phyloP scores from a whole-genome alignment of 2,329 filamentous ascomycete species.

The Cladosporium sp. region DNA sequence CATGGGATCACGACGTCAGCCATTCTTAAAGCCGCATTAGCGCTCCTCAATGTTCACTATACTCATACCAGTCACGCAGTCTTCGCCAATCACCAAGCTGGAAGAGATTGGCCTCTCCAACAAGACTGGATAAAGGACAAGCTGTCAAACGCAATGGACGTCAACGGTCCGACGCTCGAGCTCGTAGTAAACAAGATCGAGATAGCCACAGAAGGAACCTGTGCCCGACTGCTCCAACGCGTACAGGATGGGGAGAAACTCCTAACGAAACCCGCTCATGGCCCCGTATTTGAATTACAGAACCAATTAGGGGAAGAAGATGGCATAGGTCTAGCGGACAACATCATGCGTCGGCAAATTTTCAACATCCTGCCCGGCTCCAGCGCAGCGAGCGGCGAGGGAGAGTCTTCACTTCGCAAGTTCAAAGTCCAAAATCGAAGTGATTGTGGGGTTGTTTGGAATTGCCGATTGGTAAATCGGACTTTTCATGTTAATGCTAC shows the following conservation, averaged over 20 bases:
- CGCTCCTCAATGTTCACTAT: constrained; percentile 13
- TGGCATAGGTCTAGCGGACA: too few relatives aligned
- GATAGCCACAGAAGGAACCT: background rate
- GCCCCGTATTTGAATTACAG: too few relatives aligned
- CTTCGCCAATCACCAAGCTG: constrained; percentile 14
- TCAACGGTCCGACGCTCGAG: constrained; percentile 16
- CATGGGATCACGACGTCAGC: constrained; percentile 8
- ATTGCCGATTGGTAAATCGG: constrained; percentile 5
- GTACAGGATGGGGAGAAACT: too few relatives aligned
- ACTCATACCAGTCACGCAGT: constrained; percentile 8
- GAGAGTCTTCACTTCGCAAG: too few relatives aligned
- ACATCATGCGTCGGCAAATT: too few relatives aligned
- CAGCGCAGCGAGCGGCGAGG: too few relatives aligned
- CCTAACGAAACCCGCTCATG: too few relatives aligned
- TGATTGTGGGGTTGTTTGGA: constrained; percentile 14
- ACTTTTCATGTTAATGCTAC: background rate
- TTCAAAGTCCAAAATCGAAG: background rate
- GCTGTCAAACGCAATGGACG: constrained; percentile 14
- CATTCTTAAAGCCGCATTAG: constrained; percentile 12
- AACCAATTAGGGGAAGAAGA: too few relatives aligned
- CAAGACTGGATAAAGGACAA: constrained; percentile 1
- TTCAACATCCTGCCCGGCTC: too few relatives aligned
- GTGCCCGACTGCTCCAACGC: too few relatives aligned
- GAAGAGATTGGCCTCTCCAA: constrained; percentile 13
- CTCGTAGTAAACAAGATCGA: background rate